Evolutionary conservation across 140 eudicot genomes (phyloP), one percentile per base, ranked within the genome.

Genomic region (Oenanthe javanica): DNA sequence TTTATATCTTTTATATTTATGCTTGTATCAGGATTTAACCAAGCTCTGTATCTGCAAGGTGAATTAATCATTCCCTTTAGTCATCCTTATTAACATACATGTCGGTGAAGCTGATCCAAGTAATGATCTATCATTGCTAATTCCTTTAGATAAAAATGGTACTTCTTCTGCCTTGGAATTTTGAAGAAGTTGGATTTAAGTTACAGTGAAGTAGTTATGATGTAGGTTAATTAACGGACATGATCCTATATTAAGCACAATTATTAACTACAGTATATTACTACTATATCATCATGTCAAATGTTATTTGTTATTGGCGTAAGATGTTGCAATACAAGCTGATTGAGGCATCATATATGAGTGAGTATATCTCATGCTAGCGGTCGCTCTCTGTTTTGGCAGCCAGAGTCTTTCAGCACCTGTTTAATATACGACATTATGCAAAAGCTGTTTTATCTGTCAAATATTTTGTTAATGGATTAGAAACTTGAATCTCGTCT

Each of bases 101-200:
- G 89, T 88, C 23, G 93, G 92, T 82, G 88, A 94, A 92, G 93
- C 96, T 82, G 86, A 87, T 55, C 84, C 82, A 63, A 87, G 81
- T 11, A 97, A 94, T 79, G 98, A 92, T 79, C 75, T 94, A 80
- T 77, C 90, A 11, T 85, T 94, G 83, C 89, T 94, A 36, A 89
- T 94, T 80, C 92, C 97, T 83, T 85, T 94, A 77, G 97, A 92
- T 82, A 96, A 88, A 80, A 81, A 86, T 84, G 96, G 98, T 89
- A 93, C 10, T 31, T 31, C 31, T 31, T 31, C 31, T 31, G 31
- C 31, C 31, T 31, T 31, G 31, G 31, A 31, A 31, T 31, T 31
- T 31, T 31, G 31, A 31, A 31, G 31, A 31, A 31, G 31, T 31
- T 31, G 31, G 31, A 31, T 31, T 31, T 31, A 31, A 31, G 31